Conservation (phyloP, 805 yeast species). For the Yarrowia sp. region DNA sequence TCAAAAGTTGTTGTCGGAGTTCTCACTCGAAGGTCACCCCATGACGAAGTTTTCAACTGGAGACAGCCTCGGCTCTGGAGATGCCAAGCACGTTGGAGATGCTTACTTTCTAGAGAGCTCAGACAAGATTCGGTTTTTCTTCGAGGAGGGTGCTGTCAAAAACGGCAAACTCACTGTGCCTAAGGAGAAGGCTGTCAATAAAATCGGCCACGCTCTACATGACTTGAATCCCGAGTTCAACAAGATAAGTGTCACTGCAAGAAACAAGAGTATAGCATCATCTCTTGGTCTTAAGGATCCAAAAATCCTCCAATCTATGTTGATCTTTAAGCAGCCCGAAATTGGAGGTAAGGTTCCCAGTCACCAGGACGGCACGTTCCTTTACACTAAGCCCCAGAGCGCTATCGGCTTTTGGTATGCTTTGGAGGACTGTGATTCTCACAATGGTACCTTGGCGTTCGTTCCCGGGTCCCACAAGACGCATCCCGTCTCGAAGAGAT, state of each 20-base stretch:
- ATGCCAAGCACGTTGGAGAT: slow-evolving; percentile 71
- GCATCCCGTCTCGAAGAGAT: slow-evolving; percentile 64
- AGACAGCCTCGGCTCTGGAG: slow-evolving; percentile 49
- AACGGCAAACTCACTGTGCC: slow-evolving; percentile 61
- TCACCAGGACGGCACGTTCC: slow-evolving; percentile 77
- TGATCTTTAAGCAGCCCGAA: slow-evolving; percentile 78
- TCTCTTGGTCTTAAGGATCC: slow-evolving; percentile 67
- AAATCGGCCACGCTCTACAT: slow-evolving; percentile 82
- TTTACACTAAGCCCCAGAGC: slow-evolving; percentile 72
- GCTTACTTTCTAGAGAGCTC: slow-evolving; percentile 72
- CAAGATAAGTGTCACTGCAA: slow-evolving; percentile 58
- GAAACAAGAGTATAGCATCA: slow-evolving; percentile 59
- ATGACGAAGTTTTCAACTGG: slow-evolving; percentile 72
- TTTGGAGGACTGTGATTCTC: slow-evolving; percentile 69
- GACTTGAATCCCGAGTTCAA: slow-evolving; percentile 59
- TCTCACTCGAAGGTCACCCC: slow-evolving; percentile 68
- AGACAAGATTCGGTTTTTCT: slow-evolving; percentile 71
- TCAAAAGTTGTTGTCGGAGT: slow-evolving; percentile 54
- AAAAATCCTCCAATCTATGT: slow-evolving; percentile 77
- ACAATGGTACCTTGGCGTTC: slow-evolving; percentile 73
- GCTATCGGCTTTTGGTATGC: slow-evolving; percentile 87
- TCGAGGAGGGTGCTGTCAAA: slow-evolving; percentile 70
- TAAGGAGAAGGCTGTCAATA: slow-evolving; percentile 67
- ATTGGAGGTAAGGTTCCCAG: slow-evolving; percentile 77
- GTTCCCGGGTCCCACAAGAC: slow-evolving; percentile 74